Evolutionary conservation across 2,329 filamentous ascomycete genomes (phyloP).

Genomic region (Hansfordia pulvinata): DNA sequence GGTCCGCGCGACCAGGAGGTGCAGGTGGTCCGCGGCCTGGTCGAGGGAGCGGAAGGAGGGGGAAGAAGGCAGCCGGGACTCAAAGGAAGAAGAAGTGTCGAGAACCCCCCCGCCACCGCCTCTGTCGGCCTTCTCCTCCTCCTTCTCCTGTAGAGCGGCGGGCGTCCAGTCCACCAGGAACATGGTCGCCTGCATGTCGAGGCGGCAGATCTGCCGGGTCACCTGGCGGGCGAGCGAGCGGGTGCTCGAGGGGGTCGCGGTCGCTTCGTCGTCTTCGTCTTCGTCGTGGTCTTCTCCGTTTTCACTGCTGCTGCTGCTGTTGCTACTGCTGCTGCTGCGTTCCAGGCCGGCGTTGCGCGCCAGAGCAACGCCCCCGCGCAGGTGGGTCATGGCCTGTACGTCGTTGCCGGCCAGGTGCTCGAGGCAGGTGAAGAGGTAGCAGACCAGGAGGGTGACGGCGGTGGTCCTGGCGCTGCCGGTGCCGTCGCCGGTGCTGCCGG

Average conservation of each 20-base stretch:
- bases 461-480: conserved; percentile 11
- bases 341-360: conserved; percentile 9
- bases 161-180: conserved; percentile 22
- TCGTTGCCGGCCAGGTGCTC: conserved; percentile 20
- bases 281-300: conserved; percentile 4
- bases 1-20: conserved; percentile 14
- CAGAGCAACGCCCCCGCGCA: conserved; percentile 20
- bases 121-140: too few species aligned
- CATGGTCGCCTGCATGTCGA: conserved; percentile 20
- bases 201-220: conserved; percentile 19
- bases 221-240: conserved; percentile 17
- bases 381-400: conserved; percentile 19
- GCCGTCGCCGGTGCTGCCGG: conserved; percentile 9
- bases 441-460: conserved; percentile 20
- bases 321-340: conserved; percentile 3
- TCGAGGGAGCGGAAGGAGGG: conserved; percentile 15
- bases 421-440: conserved; percentile 24
- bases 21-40: conserved; percentile 18
- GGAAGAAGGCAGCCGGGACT: conserved; percentile 4
- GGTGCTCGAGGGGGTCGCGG: too few species aligned
- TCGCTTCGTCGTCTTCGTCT: conserved; percentile 6
- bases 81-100: too few species aligned
- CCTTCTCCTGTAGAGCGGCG: conserved; percentile 10
- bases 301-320: conserved; percentile 3
- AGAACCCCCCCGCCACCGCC: too few species aligned